A percentile compares a stretch with the other conserved stretches of the same genome.
Conservation (phyloP, 371 early-diverging fungal species). For the Saksenaea vasiformis region DNA sequence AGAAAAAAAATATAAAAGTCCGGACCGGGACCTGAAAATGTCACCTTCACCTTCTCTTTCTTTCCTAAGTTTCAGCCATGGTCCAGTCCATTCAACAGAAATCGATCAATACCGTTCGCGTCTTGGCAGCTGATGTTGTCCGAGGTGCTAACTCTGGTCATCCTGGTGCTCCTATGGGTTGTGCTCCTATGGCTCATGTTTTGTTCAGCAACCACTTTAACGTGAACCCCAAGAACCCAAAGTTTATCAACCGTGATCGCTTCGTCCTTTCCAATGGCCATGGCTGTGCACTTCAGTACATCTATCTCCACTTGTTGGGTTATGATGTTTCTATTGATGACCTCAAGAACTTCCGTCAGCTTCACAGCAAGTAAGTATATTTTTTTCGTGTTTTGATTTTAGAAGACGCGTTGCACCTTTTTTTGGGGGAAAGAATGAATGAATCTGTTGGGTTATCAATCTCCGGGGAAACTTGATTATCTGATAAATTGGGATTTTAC, state of each 20-base stretch:
- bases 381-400: not conserved
- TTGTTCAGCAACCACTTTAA: conserved; percentile 87
- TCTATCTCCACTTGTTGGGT: conserved; percentile 89
- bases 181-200: conserved; percentile 96
- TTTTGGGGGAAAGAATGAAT: not conserved
- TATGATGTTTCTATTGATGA: conserved; percentile 93
- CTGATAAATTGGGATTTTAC: conserved; percentile 3
- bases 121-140: conserved; percentile 93
- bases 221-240: conserved; percentile 84
- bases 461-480: not conserved
- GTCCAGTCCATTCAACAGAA: conserved; percentile 63
- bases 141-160: conserved; percentile 97
- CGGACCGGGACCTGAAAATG: conserved; percentile 2
- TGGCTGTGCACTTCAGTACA: conserved; percentile 96
- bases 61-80: conserved; percentile 24
- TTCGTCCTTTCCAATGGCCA: conserved; percentile 99
- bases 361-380: conserved; percentile 74
- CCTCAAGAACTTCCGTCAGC: conserved; percentile 93
- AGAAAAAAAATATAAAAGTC: not conserved
- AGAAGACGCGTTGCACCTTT: conserved; percentile 1
- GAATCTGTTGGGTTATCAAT: not conserved
- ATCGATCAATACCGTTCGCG: conserved; percentile 92
- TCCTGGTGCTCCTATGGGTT: conserved; percentile 84
- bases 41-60: conserved; percentile 13
- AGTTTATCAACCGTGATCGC: conserved; percentile 95